Conservation (phyloP, 495 filamentous ascomycete genomes). For the Penicillium bovifimosum region DNA sequence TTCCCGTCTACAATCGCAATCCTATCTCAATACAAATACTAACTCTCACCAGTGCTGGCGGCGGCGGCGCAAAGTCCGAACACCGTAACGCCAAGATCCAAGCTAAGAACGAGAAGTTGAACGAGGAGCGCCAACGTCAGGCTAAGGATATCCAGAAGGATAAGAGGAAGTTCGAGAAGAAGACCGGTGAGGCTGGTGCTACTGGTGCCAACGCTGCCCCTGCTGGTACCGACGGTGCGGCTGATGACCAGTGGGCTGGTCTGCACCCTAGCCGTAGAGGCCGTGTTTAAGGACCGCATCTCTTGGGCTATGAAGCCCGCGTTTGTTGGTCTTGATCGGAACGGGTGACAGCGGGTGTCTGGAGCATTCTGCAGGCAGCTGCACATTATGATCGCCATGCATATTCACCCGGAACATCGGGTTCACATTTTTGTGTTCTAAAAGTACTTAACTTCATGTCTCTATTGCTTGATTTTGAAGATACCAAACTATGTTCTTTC, state of each 20-base stretch:
- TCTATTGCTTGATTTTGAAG: constrained; percentile 10
- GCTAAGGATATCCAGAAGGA: constrained; percentile 46
- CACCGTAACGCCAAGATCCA: constrained; percentile 68
- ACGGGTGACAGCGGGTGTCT: constrained; percentile 1
- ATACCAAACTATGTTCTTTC: constrained; percentile 5
- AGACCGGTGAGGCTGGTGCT: constrained; percentile 4
- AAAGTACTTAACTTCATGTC: constrained; percentile 5
- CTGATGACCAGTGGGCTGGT: constrained; percentile 34
- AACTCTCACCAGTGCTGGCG: constrained; percentile 53
- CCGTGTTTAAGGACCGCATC: constrained; percentile 32
- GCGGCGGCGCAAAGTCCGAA: constrained; percentile 68
- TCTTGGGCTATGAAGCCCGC: neutral
- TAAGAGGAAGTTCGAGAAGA: constrained; percentile 34
- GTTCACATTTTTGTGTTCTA: neutral
- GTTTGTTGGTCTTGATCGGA: neutral
- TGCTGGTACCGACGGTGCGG: constrained; percentile 20
- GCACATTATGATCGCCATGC: constrained; percentile 1
- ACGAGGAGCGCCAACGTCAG: constrained; percentile 66
- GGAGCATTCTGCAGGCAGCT: neutral
- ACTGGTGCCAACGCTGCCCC: constrained; percentile 24
- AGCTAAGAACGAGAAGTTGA: constrained; percentile 80
- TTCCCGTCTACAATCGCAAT: neutral
- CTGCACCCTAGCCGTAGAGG: constrained; percentile 56
- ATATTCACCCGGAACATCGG: neutral
- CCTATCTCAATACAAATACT: neutral